Conservation (phyloP, 768 basidiomycete genomes). For the Pleurotus cornucopiae region DNA sequence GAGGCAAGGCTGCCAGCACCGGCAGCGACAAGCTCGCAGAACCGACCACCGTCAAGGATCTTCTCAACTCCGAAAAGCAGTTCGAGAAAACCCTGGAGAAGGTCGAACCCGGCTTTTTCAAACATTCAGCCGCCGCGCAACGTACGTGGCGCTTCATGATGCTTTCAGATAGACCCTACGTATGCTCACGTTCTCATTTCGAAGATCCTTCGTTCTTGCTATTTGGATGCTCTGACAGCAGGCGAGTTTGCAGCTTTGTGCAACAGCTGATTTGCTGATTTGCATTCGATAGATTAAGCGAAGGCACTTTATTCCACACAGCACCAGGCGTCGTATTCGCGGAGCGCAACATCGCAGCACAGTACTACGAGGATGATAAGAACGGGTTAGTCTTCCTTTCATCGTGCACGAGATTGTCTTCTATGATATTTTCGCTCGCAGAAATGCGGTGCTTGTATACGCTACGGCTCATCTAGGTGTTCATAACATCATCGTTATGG, state of each 20-base stretch:
- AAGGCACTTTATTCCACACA: conserved; percentile 18
- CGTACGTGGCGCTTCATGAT: neutral
- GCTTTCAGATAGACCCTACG: neutral
- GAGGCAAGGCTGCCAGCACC: neutral
- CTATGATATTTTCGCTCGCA: neutral
- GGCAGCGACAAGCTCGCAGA: neutral
- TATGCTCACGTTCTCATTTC: neutral
- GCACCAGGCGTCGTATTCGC: conserved; percentile 20
- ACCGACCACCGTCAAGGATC: neutral
- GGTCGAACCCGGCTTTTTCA: neutral
- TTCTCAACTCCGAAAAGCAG: neutral
- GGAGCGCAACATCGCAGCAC: conserved; percentile 19
- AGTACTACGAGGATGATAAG: conserved; percentile 15
- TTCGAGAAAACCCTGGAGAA: neutral
- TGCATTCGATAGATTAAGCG: conserved; percentile 12
- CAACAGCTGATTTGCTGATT: neutral
- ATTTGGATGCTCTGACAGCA: conserved; percentile 19
- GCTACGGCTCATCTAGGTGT: conserved; percentile 15
- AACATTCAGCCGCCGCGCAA: neutral
- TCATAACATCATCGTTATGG: conserved; percentile 20
- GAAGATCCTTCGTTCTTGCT: conserved; percentile 18
- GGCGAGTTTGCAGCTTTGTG: neutral
- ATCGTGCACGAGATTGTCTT: neutral
- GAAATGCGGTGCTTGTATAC: conserved; percentile 17
- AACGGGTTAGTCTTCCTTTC: conserved; percentile 12